phyloP scores from a whole-genome alignment of 495 filamentous ascomycete species.

The Neurospora tetraspora region DNA sequence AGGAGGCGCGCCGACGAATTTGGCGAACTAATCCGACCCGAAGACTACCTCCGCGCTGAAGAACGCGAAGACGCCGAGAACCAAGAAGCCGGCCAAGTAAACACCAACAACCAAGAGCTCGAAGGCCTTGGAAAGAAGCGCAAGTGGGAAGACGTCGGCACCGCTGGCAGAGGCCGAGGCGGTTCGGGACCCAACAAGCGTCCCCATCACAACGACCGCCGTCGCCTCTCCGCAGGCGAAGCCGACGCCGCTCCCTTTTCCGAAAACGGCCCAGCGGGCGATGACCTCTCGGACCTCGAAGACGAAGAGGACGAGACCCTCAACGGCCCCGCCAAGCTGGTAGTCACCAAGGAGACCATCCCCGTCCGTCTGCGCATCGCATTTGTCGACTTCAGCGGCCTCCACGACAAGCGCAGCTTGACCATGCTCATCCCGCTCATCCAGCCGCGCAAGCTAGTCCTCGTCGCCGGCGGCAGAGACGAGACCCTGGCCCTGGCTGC shows the following conservation, averaged over 20 bases:
- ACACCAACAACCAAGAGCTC: slow-evolving; percentile 34
- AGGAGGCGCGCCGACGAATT: slow-evolving; percentile 80
- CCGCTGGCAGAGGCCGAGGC: slow-evolving; percentile 25
- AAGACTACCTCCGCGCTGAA: slow-evolving; percentile 89
- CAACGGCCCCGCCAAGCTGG: slow-evolving; percentile 62
- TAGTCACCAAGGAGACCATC: slow-evolving; percentile 48
- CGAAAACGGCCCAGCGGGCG: slow-evolving; percentile 30
- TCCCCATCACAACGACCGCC: slow-evolving; percentile 20
- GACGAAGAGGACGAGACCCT: slow-evolving; percentile 47
- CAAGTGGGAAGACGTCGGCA: slow-evolving; percentile 70
- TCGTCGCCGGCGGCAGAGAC: slow-evolving; percentile 66
- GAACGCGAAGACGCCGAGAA: slow-evolving; percentile 77
- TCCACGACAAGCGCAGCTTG: slow-evolving; percentile 86
- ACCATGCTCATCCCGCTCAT: slow-evolving; percentile 94
- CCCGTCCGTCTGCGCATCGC: slow-evolving; percentile 63
- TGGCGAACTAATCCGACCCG: slow-evolving; percentile 83
- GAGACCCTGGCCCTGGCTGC: slow-evolving; percentile 69
- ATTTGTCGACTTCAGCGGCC: slow-evolving; percentile 82
- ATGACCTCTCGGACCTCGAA: slow-evolving; percentile 45
- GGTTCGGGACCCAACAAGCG: slow-evolving; percentile 27
- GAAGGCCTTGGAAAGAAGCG: slow-evolving; percentile 82
- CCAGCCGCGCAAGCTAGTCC: slow-evolving; percentile 83
- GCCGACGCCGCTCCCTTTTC: slow-evolving; percentile 27
- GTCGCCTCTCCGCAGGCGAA: slow-evolving; percentile 29
- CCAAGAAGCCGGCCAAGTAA: slow-evolving; percentile 36